These are phyloP conservation scores for Colletotrichum siamense DNA, from an alignment of 2,329 filamentous ascomycete species.

Conservation along the genomic window DNA sequence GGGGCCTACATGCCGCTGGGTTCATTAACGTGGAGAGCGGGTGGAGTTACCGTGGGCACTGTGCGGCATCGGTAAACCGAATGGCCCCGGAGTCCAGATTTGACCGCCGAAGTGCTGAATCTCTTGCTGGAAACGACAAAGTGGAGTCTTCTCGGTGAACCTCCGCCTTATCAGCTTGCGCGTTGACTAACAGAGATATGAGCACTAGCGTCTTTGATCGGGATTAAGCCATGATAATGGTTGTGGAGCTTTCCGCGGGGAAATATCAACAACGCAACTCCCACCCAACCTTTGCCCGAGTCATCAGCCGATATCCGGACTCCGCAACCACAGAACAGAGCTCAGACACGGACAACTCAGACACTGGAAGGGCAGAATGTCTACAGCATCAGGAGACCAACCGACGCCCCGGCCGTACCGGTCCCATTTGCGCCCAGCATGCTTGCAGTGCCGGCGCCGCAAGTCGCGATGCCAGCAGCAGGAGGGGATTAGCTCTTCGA, in stretches of 20 bases:
- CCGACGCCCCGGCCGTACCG: conserved; percentile 55
- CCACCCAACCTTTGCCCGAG: conserved; percentile 12
- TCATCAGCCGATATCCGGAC: conserved; percentile 14
- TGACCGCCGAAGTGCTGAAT: not conserved
- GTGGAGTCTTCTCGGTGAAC: conserved; percentile 17
- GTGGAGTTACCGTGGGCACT: conserved; percentile 13
- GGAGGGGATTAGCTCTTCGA: conserved; percentile 56
- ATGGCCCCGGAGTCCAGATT: not conserved
- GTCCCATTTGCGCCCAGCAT: conserved; percentile 66
- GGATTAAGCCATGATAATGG: not conserved
- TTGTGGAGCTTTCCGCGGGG: conserved; percentile 21
- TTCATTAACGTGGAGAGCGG: not conserved
- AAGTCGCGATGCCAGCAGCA: conserved; percentile 62
- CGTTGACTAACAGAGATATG: conserved; percentile 17
- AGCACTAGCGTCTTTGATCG: conserved; percentile 1
- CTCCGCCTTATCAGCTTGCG: conserved; percentile 21
- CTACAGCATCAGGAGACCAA: not conserved
- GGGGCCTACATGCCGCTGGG: not conserved
- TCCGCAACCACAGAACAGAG: not conserved
- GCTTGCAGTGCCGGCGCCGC: conserved; percentile 62
- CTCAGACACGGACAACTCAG: not conserved
- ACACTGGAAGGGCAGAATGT: not conserved
- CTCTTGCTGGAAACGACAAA: not conserved
- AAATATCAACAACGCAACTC: conserved; percentile 17
- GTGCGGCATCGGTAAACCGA: not conserved